phyloP scores from a whole-genome alignment of 805 yeast species.

The Wickerhamiella vanderwaltii region DNA sequence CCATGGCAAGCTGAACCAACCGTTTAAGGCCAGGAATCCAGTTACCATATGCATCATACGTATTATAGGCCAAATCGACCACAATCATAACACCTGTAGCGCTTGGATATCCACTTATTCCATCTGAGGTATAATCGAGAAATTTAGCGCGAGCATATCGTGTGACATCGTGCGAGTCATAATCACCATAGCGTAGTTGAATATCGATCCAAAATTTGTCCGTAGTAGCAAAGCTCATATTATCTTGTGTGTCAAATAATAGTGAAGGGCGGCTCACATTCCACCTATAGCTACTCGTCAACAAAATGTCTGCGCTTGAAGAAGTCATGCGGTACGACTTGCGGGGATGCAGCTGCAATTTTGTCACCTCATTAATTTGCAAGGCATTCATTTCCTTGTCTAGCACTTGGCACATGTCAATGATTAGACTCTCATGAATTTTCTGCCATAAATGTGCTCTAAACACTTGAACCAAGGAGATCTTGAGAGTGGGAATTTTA shows the following conservation, averaged over 20 bases:
- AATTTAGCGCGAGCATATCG: conserved; percentile 88
- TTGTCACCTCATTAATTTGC: conserved; percentile 74
- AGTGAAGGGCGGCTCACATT: conserved; percentile 64
- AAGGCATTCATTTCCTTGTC: conserved; percentile 77
- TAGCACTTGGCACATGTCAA: conserved; percentile 82
- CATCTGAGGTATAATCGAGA: conserved; percentile 84
- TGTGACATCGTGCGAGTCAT: conserved; percentile 92
- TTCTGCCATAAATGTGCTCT: conserved; percentile 99
- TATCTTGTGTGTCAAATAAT: conserved; percentile 58
- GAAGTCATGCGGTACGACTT: conserved; percentile 96
- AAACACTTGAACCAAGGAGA: conserved; percentile 89
- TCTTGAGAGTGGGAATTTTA: conserved; percentile 91
- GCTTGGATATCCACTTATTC: conserved; percentile 74
- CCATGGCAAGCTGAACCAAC: conserved; percentile 80
- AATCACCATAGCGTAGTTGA: conserved; percentile 91
- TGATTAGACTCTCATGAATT: conserved; percentile 89
- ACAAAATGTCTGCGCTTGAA: conserved; percentile 80
- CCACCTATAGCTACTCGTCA: conserved; percentile 71
- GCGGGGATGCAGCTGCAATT: conserved; percentile 90
- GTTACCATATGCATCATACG: conserved; percentile 92
- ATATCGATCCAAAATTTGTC: conserved; percentile 87
- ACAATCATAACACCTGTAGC: conserved; percentile 88
- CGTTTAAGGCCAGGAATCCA: conserved; percentile 96
- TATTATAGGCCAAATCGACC: conserved; percentile 86
- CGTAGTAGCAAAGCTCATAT: conserved; percentile 42